Conservation (phyloP, 2,329 filamentous ascomycete species). For the Pseudogymnoascus sp. region DNA sequence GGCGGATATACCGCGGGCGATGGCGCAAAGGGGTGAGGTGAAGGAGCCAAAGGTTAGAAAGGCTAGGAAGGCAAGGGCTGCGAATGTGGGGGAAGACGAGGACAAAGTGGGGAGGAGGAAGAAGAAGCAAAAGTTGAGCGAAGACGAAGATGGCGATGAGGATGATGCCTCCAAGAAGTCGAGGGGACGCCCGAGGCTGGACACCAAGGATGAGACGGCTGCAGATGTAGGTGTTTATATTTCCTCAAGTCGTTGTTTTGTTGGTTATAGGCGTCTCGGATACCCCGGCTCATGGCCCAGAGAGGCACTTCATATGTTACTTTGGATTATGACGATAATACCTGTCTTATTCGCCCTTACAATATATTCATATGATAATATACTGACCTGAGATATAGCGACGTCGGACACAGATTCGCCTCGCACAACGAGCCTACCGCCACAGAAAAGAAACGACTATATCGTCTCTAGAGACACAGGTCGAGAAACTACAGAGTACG, state of each 20-base stretch:
- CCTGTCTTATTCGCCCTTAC: not conserved
- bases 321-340: not conserved
- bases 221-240: slow-evolving; percentile 57
- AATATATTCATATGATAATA: not conserved
- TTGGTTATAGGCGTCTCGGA: slow-evolving; percentile 10
- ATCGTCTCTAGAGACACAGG: slow-evolving; percentile 61
- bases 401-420: slow-evolving; percentile 76
- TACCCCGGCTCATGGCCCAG: slow-evolving; percentile 3
- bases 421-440: slow-evolving; percentile 79
- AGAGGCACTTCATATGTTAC: not conserved
- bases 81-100: slow-evolving; percentile 17
- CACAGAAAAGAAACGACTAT: slow-evolving; percentile 80
- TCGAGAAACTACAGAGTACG: slow-evolving; percentile 59
- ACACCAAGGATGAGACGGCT: slow-evolving; percentile 70
- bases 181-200: slow-evolving; percentile 66
- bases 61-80: slow-evolving; percentile 13
- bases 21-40: not conserved
- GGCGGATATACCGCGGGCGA: not conserved
- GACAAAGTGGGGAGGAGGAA: slow-evolving; percentile 19
- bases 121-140: slow-evolving; percentile 31
- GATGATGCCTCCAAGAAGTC: slow-evolving; percentile 50
- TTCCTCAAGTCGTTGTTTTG: slow-evolving; percentile 13
- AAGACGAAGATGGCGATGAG: slow-evolving; percentile 32
- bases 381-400: slow-evolving; percentile 42
- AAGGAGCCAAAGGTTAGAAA: slow-evolving; percentile 4